phyloP scores from a whole-genome alignment of 2,329 filamentous ascomycete genomes.

The Cercospora janseana region DNA sequence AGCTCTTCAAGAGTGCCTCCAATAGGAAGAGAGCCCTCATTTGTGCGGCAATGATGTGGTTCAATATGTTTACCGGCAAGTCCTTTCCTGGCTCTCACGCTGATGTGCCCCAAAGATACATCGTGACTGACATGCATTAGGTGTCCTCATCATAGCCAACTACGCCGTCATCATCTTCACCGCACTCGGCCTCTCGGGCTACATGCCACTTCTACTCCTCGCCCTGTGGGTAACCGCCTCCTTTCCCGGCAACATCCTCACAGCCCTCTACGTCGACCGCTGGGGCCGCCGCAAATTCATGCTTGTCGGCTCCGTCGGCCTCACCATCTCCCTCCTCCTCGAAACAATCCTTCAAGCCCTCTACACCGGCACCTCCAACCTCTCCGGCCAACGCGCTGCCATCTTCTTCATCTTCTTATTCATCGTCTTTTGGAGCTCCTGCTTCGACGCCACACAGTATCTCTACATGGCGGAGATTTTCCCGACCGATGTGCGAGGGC shows the following conservation, averaged over 20 bases:
- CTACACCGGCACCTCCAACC: constrained; percentile 36
- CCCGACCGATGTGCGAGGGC: constrained; percentile 42
- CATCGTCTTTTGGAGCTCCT: constrained; percentile 41
- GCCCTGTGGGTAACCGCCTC: constrained; percentile 46
- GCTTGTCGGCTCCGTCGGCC: constrained; percentile 44
- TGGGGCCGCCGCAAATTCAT: constrained; percentile 47
- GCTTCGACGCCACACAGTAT: constrained; percentile 50
- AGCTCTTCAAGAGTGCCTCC: constrained; percentile 44
- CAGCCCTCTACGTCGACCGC: constrained; percentile 44
- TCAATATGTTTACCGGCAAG: constrained; percentile 28
- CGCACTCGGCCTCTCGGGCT: constrained; percentile 39
- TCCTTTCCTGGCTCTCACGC: not conserved
- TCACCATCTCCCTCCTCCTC: constrained; percentile 44
- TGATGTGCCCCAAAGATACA: constrained; percentile 23
- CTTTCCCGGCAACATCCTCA: constrained; percentile 43
- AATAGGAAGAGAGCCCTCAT: constrained; percentile 45
- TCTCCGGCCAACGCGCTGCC: constrained; percentile 42
- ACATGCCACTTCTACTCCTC: constrained; percentile 46
- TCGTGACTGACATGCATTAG: no score
- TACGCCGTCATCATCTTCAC: constrained; percentile 45
- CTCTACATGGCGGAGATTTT: constrained; percentile 46
- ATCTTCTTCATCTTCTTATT: constrained; percentile 48
- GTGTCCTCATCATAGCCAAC: constrained; percentile 31
- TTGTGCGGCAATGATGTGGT: constrained; percentile 43
- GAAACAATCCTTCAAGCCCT: constrained; percentile 44